Base-by-base conservation (phyloP, 352 stramenopile species). In the Heterotrichella gracilis region DNA sequence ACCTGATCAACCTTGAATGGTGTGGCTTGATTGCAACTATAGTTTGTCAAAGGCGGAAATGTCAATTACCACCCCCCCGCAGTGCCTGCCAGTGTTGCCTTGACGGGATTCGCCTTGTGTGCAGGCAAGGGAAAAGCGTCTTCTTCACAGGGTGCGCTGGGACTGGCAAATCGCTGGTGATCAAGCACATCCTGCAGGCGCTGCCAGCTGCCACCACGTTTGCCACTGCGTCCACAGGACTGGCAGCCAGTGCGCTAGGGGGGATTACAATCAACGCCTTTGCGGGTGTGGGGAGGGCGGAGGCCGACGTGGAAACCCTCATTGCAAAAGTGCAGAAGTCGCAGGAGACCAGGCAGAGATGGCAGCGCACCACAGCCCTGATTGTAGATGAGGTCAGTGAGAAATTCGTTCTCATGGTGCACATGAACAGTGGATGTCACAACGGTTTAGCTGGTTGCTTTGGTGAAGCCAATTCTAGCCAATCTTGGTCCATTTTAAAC, bases 131-230 rank as follows among this genome's bases (percentile, higher is more conserved):
- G 24, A 14, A 72, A 53, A 74, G 69, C 0, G 69, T 78, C 25
- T 79, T 79, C 70, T 71, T 79, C 69, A 76, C 75, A 2, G 75
- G 75, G 0, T 20, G 41, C 13, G 75, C 75, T 21, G 75, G 75
- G 4, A 73, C 53, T 19, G 75, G 75, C 23, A 79, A 79, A 68
- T 77, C 72, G 17, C 25, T 64, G 25, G 20, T 76, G 25, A 64
- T 79, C 0, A 19, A 53, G 13, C n/a, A 24, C 22, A 41, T 78
- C 23, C 69, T 78, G 25, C 24, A 66, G 22, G 22, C 9, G 64
- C 24, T 75, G 69, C 22, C 69, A 3, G 25, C 13, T 24, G 70
- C n/a, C 1, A 39, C 25, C 41, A 69, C 23, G 20, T 42, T 40
- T 14, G 71, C 76, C 3, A 73, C 53, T 0, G 73, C 72, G 19